These are phyloP conservation scores for Saturnispora hagleri DNA, from an alignment of 805 yeast species.

Conservation along the genomic window DNA sequence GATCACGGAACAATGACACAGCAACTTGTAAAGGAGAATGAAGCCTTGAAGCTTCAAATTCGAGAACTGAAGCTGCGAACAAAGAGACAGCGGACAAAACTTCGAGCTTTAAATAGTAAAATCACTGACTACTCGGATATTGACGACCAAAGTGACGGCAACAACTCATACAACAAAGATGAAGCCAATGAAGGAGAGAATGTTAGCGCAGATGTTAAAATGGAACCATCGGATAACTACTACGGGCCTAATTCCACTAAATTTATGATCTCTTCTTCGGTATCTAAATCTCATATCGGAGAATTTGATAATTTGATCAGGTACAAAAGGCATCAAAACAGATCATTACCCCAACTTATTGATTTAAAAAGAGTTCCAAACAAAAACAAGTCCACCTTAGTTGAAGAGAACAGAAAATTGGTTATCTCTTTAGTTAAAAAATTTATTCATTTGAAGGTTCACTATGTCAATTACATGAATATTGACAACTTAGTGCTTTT, in stretches of 20 bases:
- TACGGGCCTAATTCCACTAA: constrained; percentile 44
- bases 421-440: constrained; percentile 31
- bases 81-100: constrained; percentile 14
- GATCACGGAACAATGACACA: neutral
- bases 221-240: constrained; percentile 30
- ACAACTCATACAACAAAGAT: constrained; percentile 1
- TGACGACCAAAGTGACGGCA: constrained; percentile 10
- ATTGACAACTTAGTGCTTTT: constrained; percentile 29
- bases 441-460: constrained; percentile 33
- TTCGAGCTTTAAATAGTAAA: constrained; percentile 5
- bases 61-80: constrained; percentile 20
- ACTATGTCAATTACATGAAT: constrained; percentile 34
- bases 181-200: constrained; percentile 2
- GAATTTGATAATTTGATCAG: constrained; percentile 24
- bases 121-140: constrained; percentile 1
- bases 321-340: constrained; percentile 24
- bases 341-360: constrained; percentile 21
- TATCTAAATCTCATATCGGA: constrained; percentile 20
- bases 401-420: constrained; percentile 26
- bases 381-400: constrained; percentile 6
- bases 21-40: constrained; percentile 22
- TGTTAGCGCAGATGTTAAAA: neutral
- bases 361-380: constrained; percentile 5
- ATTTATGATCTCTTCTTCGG: constrained; percentile 35
- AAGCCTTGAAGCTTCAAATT: constrained; percentile 21